Evolutionary conservation across 768 basidiomycete genomes (phyloP).

Genomic region (Boletus huronensis): DNA sequence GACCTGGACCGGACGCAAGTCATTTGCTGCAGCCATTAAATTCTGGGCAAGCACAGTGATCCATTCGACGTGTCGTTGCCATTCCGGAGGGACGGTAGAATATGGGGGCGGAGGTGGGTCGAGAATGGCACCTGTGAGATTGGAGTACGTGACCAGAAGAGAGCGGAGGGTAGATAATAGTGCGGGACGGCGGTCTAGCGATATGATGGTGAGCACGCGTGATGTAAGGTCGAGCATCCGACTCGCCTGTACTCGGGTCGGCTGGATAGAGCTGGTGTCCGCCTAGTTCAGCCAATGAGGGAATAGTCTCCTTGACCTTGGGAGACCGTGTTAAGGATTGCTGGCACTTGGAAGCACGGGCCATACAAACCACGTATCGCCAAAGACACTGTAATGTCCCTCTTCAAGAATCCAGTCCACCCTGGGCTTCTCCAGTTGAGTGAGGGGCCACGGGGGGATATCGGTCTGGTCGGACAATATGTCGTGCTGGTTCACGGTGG

Average conservation of each 20-base stretch:
- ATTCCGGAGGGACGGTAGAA: constrained; percentile 52
- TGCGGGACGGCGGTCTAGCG: constrained; percentile 71
- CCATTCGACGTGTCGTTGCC: constrained; percentile 77
- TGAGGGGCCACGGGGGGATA: constrained; percentile 74
- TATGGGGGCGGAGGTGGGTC: constrained; percentile 55
- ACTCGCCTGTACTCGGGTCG: constrained; percentile 64
- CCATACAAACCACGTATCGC: constrained; percentile 88
- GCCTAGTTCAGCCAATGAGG: constrained; percentile 77
- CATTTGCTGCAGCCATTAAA: constrained; percentile 87
- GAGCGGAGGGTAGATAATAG: constrained; percentile 70
- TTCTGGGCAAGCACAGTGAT: constrained; percentile 79
- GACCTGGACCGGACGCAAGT: constrained; percentile 84
- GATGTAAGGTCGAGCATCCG: not conserved
- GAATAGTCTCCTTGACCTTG: constrained; percentile 79
- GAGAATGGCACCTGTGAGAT: constrained; percentile 65
- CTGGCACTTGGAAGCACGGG: constrained; percentile 7
- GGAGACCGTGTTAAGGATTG: constrained; percentile 15
- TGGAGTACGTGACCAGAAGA: constrained; percentile 75
- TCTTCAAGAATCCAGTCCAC: constrained; percentile 91
- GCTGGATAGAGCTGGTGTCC: constrained; percentile 77
- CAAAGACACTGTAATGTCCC: constrained; percentile 76
- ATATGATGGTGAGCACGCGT: constrained; percentile 4
- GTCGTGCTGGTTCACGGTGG: constrained; percentile 52
- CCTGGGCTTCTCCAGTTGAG: constrained; percentile 78
- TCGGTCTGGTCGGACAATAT: constrained; percentile 67